phyloP scores from a whole-genome alignment of 176 grass and related monocot species.

The Oryza brachyantha region DNA sequence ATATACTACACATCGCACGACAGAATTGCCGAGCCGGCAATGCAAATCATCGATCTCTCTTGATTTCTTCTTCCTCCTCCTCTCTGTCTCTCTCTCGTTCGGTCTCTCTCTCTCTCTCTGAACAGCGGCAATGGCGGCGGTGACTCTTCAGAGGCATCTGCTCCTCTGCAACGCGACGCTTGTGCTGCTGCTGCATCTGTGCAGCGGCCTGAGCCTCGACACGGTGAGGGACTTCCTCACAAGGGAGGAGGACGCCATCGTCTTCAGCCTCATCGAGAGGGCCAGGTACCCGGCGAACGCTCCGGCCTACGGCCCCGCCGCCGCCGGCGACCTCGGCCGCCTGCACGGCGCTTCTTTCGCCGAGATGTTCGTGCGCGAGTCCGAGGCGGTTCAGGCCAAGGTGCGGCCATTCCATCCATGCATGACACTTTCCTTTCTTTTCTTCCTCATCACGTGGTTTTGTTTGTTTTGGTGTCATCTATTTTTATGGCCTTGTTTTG shows the following conservation, averaged over 20 bases:
- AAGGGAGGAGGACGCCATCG: slow-evolving; percentile 62
- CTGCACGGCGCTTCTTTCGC: slow-evolving; percentile 30
- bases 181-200: slow-evolving; percentile 10
- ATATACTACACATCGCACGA: neutral
- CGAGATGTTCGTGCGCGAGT: slow-evolving; percentile 53
- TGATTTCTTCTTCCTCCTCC: neutral
- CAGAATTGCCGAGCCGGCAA: neutral
- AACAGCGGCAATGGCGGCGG: slow-evolving; percentile 13
- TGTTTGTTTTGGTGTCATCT: neutral
- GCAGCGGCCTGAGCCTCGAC: slow-evolving; percentile 42
- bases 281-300: slow-evolving; percentile 49
- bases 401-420: neutral
- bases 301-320: neutral
- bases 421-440: neutral
- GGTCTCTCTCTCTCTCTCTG: neutral
- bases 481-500: neutral
- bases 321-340: neutral
- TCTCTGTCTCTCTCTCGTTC: neutral
- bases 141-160: neutral
- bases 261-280: slow-evolving; percentile 85
- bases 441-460: neutral
- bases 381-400: slow-evolving; percentile 67
- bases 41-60: neutral
- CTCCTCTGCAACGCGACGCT: slow-evolving; percentile 11
- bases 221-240: slow-evolving; percentile 66